These are phyloP conservation scores for Jacaranda copaia DNA, from an alignment of 257 asterid genomes.

Conservation along the genomic window DNA sequence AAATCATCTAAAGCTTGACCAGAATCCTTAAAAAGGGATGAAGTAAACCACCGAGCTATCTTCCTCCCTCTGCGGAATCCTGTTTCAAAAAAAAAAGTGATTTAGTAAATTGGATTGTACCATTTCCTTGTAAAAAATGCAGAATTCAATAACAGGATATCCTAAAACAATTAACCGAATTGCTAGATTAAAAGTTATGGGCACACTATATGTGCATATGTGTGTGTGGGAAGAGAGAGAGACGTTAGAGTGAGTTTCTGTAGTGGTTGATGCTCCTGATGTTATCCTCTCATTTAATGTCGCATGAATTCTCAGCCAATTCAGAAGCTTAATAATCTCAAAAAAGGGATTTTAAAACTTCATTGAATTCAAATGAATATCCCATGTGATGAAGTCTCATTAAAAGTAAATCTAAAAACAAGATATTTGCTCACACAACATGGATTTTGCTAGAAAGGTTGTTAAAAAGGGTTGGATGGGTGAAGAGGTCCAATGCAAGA, in stretches of 20 bases:
- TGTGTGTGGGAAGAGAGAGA: constrained; percentile 16
- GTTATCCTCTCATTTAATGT: constrained; percentile 29
- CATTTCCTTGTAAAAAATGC: constrained; percentile 25
- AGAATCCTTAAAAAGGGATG: constrained; percentile 70
- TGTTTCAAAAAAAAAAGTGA: constrained; percentile 47
- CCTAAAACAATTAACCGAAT: constrained; percentile 6
- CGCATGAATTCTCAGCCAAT: constrained; percentile 30
- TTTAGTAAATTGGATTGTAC: constrained; percentile 28
- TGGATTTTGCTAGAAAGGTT: constrained; percentile 29
- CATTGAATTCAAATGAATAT: constrained; percentile 31
- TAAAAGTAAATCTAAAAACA: constrained; percentile 37
- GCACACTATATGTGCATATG: constrained; percentile 19
- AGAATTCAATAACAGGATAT: constrained; percentile 30
- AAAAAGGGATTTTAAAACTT: constrained; percentile 27
- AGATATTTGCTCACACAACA: constrained; percentile 27
- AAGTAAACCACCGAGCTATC: constrained; percentile 81
- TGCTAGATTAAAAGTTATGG: not conserved
- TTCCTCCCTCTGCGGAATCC: constrained; percentile 80
- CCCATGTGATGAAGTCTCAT: constrained; percentile 26
- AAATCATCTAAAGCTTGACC: constrained; percentile 55
- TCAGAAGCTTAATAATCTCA: constrained; percentile 33
- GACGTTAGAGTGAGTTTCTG: constrained; percentile 22
- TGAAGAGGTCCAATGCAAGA: constrained; percentile 32
- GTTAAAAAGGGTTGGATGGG: constrained; percentile 24
- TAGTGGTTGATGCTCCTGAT: constrained; percentile 28